These are phyloP conservation scores for Clavulina sp. DNA, from an alignment of 768 basidiomycete species.

Conservation along the genomic window DNA sequence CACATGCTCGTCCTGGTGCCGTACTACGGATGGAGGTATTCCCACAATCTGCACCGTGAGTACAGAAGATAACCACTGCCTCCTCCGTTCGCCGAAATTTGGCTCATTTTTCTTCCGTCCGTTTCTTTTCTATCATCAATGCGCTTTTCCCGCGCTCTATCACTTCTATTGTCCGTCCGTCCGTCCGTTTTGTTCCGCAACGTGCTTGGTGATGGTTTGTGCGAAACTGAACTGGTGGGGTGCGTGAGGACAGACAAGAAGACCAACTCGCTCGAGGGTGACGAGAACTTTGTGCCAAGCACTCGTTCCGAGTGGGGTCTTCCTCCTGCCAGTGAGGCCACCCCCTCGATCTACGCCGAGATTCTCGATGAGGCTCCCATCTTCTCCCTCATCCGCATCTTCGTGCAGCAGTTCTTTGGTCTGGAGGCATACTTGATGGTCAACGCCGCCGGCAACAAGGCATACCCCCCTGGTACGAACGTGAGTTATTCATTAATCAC, in stretches of 20 bases:
- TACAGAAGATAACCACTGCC: too few relatives aligned
- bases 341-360: not conserved
- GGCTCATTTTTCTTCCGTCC: too few relatives aligned
- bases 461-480: not conserved
- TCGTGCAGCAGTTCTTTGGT: not conserved
- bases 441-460: not conserved
- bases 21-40: conserved; percentile 1
- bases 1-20: not conserved
- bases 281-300: not conserved
- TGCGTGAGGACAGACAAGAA: not conserved
- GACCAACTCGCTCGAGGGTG: not conserved
- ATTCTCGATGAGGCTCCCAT: not conserved
- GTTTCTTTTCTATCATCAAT: too few relatives aligned
- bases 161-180: not conserved
- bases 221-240: too few relatives aligned
- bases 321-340: not conserved
- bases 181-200: not conserved
- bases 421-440: not conserved
- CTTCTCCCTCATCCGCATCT: not conserved
- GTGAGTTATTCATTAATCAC: not conserved
- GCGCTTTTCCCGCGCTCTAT: too few relatives aligned
- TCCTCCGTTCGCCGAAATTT: too few relatives aligned
- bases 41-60: not conserved
- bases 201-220: not conserved
- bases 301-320: not conserved